Conservation (phyloP, 2,329 filamentous ascomycete genomes). For the Pyricularia sp. region DNA sequence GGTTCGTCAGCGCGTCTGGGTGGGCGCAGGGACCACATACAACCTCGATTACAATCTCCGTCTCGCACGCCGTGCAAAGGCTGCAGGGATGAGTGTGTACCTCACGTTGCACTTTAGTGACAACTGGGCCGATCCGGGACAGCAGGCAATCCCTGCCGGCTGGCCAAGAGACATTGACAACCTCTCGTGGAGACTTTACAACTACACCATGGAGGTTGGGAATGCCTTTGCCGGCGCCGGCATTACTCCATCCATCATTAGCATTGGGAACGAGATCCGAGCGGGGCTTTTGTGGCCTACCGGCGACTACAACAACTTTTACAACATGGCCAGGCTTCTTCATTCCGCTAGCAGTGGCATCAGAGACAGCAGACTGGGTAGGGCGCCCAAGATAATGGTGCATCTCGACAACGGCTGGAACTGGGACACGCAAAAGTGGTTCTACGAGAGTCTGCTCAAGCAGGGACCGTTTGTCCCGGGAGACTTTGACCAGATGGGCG, state of each 20-base stretch:
- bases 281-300: slow-evolving; percentile 54
- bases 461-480: slow-evolving; percentile 32
- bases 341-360: slow-evolving; percentile 52
- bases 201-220: slow-evolving; percentile 51
- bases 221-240: slow-evolving; percentile 45
- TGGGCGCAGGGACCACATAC: slow-evolving; percentile 51
- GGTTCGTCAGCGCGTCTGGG: slow-evolving; percentile 59
- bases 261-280: slow-evolving; percentile 63
- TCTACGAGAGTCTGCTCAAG: slow-evolving; percentile 43
- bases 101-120: slow-evolving; percentile 56
- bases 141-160: slow-evolving; percentile 49
- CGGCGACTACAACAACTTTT: slow-evolving; percentile 33
- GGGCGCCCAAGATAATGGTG: slow-evolving; percentile 56
- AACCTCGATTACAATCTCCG: slow-evolving; percentile 57
- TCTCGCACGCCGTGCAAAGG: slow-evolving; percentile 51
- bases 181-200: slow-evolving; percentile 50
- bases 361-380: slow-evolving; percentile 44
- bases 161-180: slow-evolving; percentile 49
- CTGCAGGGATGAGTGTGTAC: slow-evolving; percentile 46
- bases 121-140: slow-evolving; percentile 55
- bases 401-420: slow-evolving; percentile 68
- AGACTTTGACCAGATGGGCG: slow-evolving; percentile 60
- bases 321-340: slow-evolving; percentile 49
- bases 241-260: slow-evolving; percentile 47
- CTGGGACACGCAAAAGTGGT: slow-evolving; percentile 45